phyloP scores from a whole-genome alignment of 2,329 filamentous ascomycete genomes.

The Chrysoporthe puriensis region DNA sequence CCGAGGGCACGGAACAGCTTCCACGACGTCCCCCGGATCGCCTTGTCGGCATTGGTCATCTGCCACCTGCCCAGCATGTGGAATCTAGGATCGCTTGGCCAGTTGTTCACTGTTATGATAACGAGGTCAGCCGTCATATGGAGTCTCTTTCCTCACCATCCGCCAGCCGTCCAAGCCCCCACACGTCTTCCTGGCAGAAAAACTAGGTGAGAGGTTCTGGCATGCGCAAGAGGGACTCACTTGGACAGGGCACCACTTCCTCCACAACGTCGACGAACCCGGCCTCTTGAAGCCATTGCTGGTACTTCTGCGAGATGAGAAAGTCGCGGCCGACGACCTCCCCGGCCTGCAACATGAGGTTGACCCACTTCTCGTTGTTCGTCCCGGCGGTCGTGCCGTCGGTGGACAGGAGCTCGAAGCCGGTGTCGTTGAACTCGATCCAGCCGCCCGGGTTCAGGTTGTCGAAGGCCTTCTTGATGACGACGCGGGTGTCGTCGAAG shows the following conservation, averaged over 20 bases:
- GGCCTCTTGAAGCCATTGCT: constrained; percentile 34
- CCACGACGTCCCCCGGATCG: constrained; percentile 36
- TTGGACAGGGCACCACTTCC: constrained; percentile 30
- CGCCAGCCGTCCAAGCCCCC: too few species aligned
- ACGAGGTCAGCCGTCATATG: neutral
- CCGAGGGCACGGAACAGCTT: constrained; percentile 35
- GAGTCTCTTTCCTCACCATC: too few species aligned
- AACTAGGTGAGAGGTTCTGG: too few species aligned
- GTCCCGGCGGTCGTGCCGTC: constrained; percentile 39
- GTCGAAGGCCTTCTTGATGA: constrained; percentile 51
- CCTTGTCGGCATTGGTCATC: constrained; percentile 36
- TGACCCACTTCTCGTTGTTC: constrained; percentile 38
- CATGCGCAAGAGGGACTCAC: constrained; percentile 2
- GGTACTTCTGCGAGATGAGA: constrained; percentile 32
- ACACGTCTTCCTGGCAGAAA: too few species aligned
- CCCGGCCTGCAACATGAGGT: constrained; percentile 31
- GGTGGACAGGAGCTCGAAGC: constrained; percentile 37
- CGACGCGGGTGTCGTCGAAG: constrained; percentile 51
- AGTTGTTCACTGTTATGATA: constrained; percentile 35
- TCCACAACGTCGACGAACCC: constrained; percentile 39
- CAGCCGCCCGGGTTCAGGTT: constrained; percentile 44
- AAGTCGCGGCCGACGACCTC: constrained; percentile 29
- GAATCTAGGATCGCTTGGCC: constrained; percentile 35
- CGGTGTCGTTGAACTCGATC: constrained; percentile 42
- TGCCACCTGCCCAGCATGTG: constrained; percentile 37